Conservation (phyloP, 83 land plant species). For the Picea abies region DNA sequence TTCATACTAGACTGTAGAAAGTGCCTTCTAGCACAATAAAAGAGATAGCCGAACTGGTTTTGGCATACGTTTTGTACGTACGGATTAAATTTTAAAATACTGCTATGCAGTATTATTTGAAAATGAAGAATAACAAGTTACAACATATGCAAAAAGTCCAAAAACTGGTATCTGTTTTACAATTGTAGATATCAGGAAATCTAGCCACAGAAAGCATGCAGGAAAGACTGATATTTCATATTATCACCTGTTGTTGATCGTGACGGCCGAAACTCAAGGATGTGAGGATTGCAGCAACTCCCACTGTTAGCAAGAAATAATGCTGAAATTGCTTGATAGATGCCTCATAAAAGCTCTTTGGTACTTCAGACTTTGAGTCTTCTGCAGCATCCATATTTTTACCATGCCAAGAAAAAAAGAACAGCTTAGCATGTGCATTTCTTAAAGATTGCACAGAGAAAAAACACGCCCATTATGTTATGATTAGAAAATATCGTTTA, state of each 20-base stretch:
- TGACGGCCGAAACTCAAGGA: not conserved
- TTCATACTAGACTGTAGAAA: too few relatives aligned
- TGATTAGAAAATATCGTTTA: not conserved
- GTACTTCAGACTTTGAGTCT: slow-evolving; percentile 5
- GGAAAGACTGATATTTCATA: not conserved
- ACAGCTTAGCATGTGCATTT: not conserved
- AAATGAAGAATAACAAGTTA: too few relatives aligned
- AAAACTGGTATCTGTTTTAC: too few relatives aligned
- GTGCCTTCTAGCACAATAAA: too few relatives aligned
- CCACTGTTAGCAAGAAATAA: not conserved
- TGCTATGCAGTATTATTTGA: too few relatives aligned
- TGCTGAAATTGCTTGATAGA: slow-evolving; percentile 2
- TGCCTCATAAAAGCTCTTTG: not conserved
- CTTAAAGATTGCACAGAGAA: not conserved
- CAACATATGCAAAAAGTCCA: too few relatives aligned
- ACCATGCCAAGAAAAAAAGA: not conserved
- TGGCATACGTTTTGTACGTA: too few relatives aligned
- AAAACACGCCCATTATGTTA: not conserved
- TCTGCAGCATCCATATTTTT: not conserved
- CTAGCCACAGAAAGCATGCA: not conserved
- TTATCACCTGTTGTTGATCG: slow-evolving; percentile 12
- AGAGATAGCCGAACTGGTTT: too few relatives aligned
- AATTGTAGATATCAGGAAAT: too few relatives aligned
- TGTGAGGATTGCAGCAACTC: slow-evolving; percentile 6
- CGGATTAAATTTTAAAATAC: too few relatives aligned